Base-by-base conservation (phyloP, 2,329 filamentous ascomycete genomes). In the Aspergillus sp. region DNA sequence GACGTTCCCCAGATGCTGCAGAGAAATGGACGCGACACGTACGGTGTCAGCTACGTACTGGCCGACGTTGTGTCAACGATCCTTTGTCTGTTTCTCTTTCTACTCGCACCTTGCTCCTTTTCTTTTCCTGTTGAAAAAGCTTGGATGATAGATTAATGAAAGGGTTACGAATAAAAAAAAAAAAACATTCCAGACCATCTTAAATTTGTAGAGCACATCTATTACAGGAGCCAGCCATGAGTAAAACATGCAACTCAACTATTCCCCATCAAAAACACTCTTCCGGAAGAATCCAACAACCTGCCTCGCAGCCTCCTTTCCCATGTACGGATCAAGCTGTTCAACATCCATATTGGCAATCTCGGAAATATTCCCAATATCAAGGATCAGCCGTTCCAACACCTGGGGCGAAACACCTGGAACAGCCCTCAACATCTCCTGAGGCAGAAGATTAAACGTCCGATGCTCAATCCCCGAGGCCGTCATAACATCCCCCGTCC, bases 341-440 rank as follows among this genome's bases (percentile, higher is more conserved):
- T 83, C 82, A 58, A 87, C 81, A n/a, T 81, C 81, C 85, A 96
- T 91, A 75, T 97, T 96, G 33, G 91, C 91, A 64, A 99, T 81
- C 66, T 96, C 92, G 53, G 82, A 80, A 35, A 99, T 80, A 74
- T 87, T 96, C 63, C 89, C 88, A 63, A 88, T 85, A 70, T 90
- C 84, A 19, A 92, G 69, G 35, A 89, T 86, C 46, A 99, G 67
- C 60, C 84, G 86, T 68, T 85, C 86, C 35, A 96, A 81, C 60
- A 90, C 92, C 76, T 91, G 89, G 11, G 87, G 87, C 35, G 86
- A 93, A 14, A 98, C 85, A 0, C 95, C 95, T 0, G 95, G 95
- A 12, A 98, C 87, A 2, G 86, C 84, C 27, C 88, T 81, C 62
- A 99, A 77, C 90, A 98, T 96, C 70, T 98, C 93, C 76, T 96